A percentile compares a stretch with the other conserved stretches of the same genome.
These are phyloP conservation scores for Ceratonia siliqua DNA, from an alignment of 306 rosid species.

Conservation along the genomic window DNA sequence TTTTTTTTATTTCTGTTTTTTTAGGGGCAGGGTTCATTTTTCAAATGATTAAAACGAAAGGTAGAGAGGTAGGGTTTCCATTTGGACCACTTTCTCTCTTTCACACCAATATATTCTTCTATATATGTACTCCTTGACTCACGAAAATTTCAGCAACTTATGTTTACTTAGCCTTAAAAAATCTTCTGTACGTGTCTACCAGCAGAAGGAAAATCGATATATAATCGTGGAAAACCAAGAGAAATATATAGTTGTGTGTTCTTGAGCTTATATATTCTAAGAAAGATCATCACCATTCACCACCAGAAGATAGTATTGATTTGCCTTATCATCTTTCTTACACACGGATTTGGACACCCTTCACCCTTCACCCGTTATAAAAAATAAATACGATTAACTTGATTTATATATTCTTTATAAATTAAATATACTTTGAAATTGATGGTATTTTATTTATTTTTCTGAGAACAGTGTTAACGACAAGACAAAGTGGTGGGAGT, in stretches of 20 bases:
- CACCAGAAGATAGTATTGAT: too few species aligned
- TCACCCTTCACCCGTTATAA: too few species aligned
- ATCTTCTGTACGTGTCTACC: neutral
- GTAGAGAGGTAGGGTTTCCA: slow-evolving; percentile 41
- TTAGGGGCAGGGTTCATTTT: slow-evolving; percentile 16
- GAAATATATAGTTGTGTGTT: neutral
- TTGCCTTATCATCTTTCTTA: too few species aligned
- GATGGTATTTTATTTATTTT: too few species aligned
- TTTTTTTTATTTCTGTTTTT: neutral
- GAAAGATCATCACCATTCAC: too few species aligned
- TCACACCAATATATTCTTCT: slow-evolving; percentile 28
- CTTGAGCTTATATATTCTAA: too few species aligned
- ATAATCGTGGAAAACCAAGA: neutral
- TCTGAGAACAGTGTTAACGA: too few species aligned
- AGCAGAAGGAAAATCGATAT: neutral
- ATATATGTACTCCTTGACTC: neutral
- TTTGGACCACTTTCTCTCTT: slow-evolving; percentile 41
- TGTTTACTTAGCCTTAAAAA: neutral
- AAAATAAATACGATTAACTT: too few species aligned
- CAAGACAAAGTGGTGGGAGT: too few species aligned
- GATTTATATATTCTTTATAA: too few species aligned
- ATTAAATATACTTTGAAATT: too few species aligned
- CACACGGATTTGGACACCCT: too few species aligned
- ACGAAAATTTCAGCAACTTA: neutral
- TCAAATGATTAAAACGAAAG: slow-evolving; percentile 40